These are phyloP conservation scores for Lipomyces orientalis DNA, from an alignment of 805 yeast species.

Conservation along the genomic window DNA sequence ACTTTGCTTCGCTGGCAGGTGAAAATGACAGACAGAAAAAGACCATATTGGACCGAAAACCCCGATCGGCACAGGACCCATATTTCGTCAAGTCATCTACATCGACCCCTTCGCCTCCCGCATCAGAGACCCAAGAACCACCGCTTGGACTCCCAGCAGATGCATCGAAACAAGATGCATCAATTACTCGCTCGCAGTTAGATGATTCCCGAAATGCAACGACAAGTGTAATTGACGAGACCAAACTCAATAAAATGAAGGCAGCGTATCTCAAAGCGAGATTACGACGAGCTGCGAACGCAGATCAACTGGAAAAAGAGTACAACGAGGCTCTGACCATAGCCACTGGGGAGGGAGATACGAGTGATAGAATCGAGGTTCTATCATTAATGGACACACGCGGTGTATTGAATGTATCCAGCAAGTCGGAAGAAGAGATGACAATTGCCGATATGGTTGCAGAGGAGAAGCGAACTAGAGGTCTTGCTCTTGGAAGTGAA, in stretches of 20 bases:
- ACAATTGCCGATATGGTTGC: slow-evolving; percentile 48
- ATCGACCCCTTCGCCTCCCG: not conserved
- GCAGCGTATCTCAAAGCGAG: slow-evolving; percentile 48
- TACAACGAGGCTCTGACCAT: slow-evolving; percentile 30
- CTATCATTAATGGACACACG: slow-evolving; percentile 30
- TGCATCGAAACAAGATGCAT: not conserved
- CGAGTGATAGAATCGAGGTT: slow-evolving; percentile 24
- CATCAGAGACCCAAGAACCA: not conserved
- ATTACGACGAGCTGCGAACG: slow-evolving; percentile 41
- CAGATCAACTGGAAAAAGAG: slow-evolving; percentile 41
- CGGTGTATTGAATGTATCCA: slow-evolving; percentile 25
- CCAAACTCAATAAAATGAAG: slow-evolving; percentile 45
- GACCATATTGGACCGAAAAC: slow-evolving; percentile 22
- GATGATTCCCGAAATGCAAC: not conserved
- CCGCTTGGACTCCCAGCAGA: not conserved
- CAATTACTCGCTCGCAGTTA: not conserved
- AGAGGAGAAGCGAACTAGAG: slow-evolving; percentile 43
- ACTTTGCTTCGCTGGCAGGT: slow-evolving; percentile 42
- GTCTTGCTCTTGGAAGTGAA: slow-evolving; percentile 37
- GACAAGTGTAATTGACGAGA: slow-evolving; percentile 13
- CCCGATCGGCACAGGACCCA: slow-evolving; percentile 20
- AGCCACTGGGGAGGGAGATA: not conserved
- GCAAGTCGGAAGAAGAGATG: slow-evolving; percentile 45
- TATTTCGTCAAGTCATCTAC: slow-evolving; percentile 20
- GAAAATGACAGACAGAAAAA: slow-evolving; percentile 5